Evolutionary conservation across 306 rosid genomes (phyloP).

Genomic region (Gastrolobium villosum): DNA sequence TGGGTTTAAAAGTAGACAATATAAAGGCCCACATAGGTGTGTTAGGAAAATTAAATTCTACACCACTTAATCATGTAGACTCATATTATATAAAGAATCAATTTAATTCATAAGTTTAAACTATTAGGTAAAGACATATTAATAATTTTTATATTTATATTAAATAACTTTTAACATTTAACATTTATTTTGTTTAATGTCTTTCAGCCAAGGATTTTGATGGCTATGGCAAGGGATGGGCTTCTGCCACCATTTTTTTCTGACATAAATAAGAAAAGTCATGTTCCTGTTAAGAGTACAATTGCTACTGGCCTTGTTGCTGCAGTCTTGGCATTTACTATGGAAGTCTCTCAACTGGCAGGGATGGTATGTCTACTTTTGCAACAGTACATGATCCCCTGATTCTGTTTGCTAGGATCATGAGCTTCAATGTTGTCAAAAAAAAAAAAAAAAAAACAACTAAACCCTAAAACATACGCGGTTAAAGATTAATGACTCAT

Average conservation of each 20-base stretch:
- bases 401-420: conserved; percentile 14
- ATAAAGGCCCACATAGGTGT: no score
- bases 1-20: no score
- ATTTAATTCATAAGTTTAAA: no score
- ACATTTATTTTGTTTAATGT: conserved; percentile 21
- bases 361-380: conserved; percentile 80
- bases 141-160: no score
- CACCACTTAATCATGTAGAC: no score
- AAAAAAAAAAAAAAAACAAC: no score
- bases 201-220: conserved; percentile 62
- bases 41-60: no score
- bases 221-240: conserved; percentile 68
- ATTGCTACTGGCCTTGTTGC: conserved; percentile 78
- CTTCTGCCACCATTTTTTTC: conserved; percentile 60
- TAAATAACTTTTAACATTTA: no score
- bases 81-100: no score
- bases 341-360: conserved; percentile 90
- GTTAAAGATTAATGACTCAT: no score
- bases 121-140: no score
- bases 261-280: conserved; percentile 50
- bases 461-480: neutral
- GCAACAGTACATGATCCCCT: conserved; percentile 6
- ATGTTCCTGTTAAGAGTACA: conserved; percentile 63
- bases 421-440: neutral
- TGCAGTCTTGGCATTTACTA: conserved; percentile 74